Base-by-base conservation (phyloP, 1,139 yeast species). In the Debaryomycetaceae sp. region DNA sequence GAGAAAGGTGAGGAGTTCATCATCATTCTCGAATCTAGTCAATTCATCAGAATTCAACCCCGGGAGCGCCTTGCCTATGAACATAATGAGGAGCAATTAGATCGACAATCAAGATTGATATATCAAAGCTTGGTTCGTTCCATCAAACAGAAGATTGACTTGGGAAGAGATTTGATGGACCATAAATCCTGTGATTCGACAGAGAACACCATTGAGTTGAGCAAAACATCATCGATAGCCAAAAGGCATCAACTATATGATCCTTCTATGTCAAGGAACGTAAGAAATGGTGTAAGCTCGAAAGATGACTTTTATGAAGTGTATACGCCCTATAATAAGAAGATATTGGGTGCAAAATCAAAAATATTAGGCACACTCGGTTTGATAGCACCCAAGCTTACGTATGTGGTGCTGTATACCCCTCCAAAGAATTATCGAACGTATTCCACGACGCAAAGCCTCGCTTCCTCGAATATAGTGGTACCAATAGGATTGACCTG, bases 1-100 rank as follows among this genome's bases (percentile, higher is more conserved):
- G 56, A 66, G 36, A 52, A 50, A 24, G 76, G 76, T 52, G 76
- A 72, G 49, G 78, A 73, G 53, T 72, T 63, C 52, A 65, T 71
- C 31, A 71, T 73, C 42, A 59, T 72, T 41, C 70, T 69, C 48
- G 72, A 71, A 42, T 45, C 53, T 13, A 50, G 53, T 11, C 56
- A 57, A n/a, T 57, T 55, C 27, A 53, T 72, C 8, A 60, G 75
- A 39, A 61, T 73, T 8, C 50, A 68, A 5, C 71, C 63, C 11
- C 2, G 31, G 31, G 31, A 27, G 11, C 31, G 31, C 11, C 11
- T 27, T 3, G 8, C 31, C 31, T 27, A 3, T 27, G 31, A 27
- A 27, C 31, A 27, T 8, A 27, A 27, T 11, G 31, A 27, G 11
- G 31, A 27, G 11, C 11, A 8, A 8, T 27, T 27, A 27, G 11